phyloP scores from a whole-genome alignment of 1,284 basidiomycete genomes.

The Ceratorhiza oryzae-sativae region DNA sequence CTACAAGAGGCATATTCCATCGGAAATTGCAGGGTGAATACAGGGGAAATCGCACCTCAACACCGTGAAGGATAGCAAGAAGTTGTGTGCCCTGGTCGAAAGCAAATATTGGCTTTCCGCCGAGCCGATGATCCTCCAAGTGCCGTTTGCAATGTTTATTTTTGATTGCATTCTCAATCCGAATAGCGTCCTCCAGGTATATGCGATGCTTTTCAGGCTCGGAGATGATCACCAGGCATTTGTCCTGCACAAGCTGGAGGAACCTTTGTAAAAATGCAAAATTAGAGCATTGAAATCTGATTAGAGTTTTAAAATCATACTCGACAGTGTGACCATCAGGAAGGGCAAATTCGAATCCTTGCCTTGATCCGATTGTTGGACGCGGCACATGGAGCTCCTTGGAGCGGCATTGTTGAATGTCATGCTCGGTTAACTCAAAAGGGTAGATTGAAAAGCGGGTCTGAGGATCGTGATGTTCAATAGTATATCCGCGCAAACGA shows the following conservation, averaged over 20 bases:
- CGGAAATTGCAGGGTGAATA: neutral
- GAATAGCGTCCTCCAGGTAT: constrained; percentile 28
- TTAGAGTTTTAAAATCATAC: constrained; percentile 43
- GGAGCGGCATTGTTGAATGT: constrained; percentile 24
- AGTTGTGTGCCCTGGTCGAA: constrained; percentile 30
- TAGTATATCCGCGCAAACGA: neutral
- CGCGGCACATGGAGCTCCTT: constrained; percentile 24
- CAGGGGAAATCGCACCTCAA: neutral
- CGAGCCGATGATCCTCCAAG: constrained; percentile 15
- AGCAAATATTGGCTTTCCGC: constrained; percentile 13
- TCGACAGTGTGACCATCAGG: neutral
- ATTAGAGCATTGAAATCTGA: no score
- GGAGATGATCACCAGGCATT: constrained; percentile 24
- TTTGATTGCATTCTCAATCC: constrained; percentile 14
- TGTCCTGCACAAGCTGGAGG: constrained; percentile 20
- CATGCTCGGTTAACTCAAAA: constrained; percentile 37
- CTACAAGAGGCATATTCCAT: neutral
- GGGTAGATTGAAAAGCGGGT: constrained; percentile 14
- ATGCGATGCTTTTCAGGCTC: constrained; percentile 7
- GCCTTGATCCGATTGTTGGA: neutral
- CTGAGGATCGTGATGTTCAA: neutral
- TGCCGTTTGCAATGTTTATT: neutral
- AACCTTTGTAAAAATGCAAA: neutral
- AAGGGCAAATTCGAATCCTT: constrained; percentile 9
- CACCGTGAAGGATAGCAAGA: constrained; percentile 25